A percentile compares a stretch with the other conserved stretches of the same genome.
Conservation (phyloP, 139 green algal species). For the Mychonastes homosphaera region DNA sequence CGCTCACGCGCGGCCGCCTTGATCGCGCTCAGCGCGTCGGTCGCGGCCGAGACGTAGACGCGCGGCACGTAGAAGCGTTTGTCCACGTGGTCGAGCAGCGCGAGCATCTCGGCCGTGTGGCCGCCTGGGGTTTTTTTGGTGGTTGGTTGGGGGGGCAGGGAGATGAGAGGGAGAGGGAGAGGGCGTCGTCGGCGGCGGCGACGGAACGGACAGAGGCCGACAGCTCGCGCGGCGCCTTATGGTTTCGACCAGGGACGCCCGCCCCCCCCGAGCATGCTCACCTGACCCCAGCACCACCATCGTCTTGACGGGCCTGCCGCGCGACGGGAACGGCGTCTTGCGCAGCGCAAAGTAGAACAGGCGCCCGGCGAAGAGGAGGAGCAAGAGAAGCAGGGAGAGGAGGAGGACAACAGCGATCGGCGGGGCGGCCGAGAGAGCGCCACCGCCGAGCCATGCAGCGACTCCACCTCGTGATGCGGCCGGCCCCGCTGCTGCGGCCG, state of each 20-base stretch:
- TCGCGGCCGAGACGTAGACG: constrained; percentile 61
- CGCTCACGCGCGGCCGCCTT: constrained; percentile 44
- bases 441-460: too few species aligned
- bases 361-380: too few species aligned
- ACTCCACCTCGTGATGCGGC: too few species aligned
- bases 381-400: too few species aligned
- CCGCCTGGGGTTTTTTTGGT: constrained; percentile 46
- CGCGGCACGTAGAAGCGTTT: constrained; percentile 43
- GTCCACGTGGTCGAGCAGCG: constrained; percentile 46
- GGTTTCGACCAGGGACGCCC: background rate
- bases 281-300: constrained; percentile 76
- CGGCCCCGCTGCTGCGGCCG: too few species aligned
- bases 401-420: too few species aligned
- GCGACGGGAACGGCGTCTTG: too few species aligned
- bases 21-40: constrained; percentile 49
- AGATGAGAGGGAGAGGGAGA: background rate
- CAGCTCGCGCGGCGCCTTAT: background rate
- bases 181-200: too few species aligned
- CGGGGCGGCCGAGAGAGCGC: too few species aligned
- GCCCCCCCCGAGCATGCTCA: background rate
- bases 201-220: background rate
- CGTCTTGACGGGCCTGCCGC: constrained; percentile 35
- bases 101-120: constrained; percentile 87
- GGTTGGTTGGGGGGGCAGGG: background rate
- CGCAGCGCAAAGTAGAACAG: too few species aligned